Evolutionary conservation across 352 stramenopile genomes (phyloP).

Genomic region (Phytopythium vexans): DNA sequence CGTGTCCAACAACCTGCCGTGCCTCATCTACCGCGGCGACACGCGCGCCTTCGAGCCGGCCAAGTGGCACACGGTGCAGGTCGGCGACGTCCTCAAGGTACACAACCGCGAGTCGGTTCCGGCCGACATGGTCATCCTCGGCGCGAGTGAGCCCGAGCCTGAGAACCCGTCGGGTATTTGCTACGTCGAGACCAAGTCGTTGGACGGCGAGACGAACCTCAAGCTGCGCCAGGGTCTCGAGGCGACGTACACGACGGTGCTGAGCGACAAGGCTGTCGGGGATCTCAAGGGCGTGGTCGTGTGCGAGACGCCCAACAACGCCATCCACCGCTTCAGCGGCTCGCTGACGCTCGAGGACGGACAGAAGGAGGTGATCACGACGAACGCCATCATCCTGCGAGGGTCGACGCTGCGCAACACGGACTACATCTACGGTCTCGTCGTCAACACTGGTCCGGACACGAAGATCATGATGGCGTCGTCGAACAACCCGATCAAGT

Average conservation of each 20-base stretch:
- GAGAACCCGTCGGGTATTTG: conserved; percentile 73
- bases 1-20: conserved; percentile 78
- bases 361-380: conserved; percentile 72
- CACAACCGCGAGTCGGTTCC: conserved; percentile 84
- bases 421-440: conserved; percentile 88
- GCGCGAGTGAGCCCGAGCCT: conserved; percentile 68
- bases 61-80: conserved; percentile 74
- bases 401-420: conserved; percentile 90
- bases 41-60: conserved; percentile 51
- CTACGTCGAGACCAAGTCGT: conserved; percentile 91
- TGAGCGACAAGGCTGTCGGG: conserved; percentile 42
- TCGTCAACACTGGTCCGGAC: conserved; percentile 90
- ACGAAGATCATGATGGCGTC: conserved; percentile 91
- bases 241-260: conserved; percentile 65
- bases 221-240: conserved; percentile 87
- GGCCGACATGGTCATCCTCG: conserved; percentile 87
- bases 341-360: conserved; percentile 63
- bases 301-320: conserved; percentile 87
- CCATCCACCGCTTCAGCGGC: conserved; percentile 90
- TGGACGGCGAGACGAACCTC: conserved; percentile 93
- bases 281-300: conserved; percentile 59
- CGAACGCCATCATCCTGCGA: conserved; percentile 80
- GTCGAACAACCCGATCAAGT: conserved; percentile 74
- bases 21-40: conserved; percentile 31
- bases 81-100: conserved; percentile 91